A percentile compares a stretch with the other conserved stretches of the same genome.
These are phyloP conservation scores for Pestalotiopsis sp. DNA, from an alignment of 2,329 filamentous ascomycete species.

Conservation along the genomic window DNA sequence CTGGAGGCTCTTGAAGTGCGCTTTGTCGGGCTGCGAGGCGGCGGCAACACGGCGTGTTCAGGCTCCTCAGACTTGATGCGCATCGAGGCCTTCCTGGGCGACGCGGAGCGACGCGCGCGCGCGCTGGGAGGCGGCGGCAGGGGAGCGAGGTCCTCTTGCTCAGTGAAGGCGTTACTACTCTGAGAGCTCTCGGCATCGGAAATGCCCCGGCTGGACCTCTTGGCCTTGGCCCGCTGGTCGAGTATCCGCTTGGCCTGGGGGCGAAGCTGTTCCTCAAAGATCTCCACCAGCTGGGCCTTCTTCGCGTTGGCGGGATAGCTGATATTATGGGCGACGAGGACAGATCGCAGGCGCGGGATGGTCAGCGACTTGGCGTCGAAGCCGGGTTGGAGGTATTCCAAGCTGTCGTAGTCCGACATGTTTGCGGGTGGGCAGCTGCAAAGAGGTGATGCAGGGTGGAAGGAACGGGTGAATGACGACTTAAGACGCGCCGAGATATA, in stretches of 20 bases:
- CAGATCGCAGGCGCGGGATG: slow-evolving; percentile 84
- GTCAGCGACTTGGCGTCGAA: slow-evolving; percentile 87
- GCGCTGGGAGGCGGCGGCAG: slow-evolving; percentile 42
- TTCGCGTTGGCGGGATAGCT: slow-evolving; percentile 87
- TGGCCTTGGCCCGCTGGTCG: slow-evolving; percentile 73
- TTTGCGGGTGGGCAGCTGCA: slow-evolving; percentile 16
- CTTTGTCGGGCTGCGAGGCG: slow-evolving; percentile 53
- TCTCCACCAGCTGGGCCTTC: slow-evolving; percentile 82
- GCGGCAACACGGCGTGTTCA: slow-evolving; percentile 36
- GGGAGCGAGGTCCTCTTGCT: slow-evolving; percentile 58
- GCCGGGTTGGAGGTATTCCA: slow-evolving; percentile 82
- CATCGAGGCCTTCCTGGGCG: slow-evolving; percentile 57
- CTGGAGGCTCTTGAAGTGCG: slow-evolving; percentile 57
- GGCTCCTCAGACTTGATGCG: slow-evolving; percentile 56
- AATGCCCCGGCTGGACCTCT: slow-evolving; percentile 87
- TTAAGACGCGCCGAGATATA: background rate
- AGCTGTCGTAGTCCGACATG: slow-evolving; percentile 67
- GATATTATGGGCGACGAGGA: slow-evolving; percentile 87
- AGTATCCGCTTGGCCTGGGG: slow-evolving; percentile 80
- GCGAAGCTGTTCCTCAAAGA: slow-evolving; percentile 79
- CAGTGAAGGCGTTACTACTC: slow-evolving; percentile 63
- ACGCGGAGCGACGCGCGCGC: slow-evolving; percentile 55
- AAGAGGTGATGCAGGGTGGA: background rate
- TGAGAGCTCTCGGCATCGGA: slow-evolving; percentile 68
- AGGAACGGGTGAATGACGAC: background rate